Conservation (phyloP, 2,329 filamentous ascomycete genomes). For the Colletotrichum sp. region DNA sequence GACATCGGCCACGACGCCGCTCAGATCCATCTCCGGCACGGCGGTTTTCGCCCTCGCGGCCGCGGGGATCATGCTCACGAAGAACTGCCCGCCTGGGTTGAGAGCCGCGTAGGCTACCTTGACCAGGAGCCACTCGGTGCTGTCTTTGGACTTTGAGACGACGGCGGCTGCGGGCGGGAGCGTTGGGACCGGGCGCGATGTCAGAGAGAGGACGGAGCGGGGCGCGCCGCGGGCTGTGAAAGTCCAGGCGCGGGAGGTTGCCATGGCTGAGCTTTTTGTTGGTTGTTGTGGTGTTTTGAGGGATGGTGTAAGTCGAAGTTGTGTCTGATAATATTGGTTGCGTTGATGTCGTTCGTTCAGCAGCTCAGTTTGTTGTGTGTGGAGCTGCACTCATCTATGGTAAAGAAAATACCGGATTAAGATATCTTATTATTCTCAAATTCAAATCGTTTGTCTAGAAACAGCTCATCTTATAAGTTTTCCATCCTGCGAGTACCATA, state of each 20-base stretch:
- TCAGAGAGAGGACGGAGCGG: constrained; percentile 29
- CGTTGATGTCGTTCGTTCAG: not conserved
- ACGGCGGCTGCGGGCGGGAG: constrained; percentile 32
- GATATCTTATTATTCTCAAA: not conserved
- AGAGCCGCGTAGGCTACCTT: constrained; percentile 48
- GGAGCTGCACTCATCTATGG: not conserved
- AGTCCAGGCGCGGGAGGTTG: constrained; percentile 30
- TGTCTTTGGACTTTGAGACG: constrained; percentile 25
- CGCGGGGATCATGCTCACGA: constrained; percentile 44
- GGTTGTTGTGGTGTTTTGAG: not conserved
- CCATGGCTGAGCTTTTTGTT: not conserved
- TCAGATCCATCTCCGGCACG: constrained; percentile 49
- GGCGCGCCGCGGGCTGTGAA: constrained; percentile 33
- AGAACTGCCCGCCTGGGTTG: constrained; percentile 48
- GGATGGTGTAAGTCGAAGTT: not conserved
- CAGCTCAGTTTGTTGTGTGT: not conserved
- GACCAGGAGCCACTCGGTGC: constrained; percentile 40
- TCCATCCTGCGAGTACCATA: not conserved
- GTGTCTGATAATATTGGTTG: not conserved
- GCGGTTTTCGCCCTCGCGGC: constrained; percentile 38
- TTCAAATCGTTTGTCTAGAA: not conserved
- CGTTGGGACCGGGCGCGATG: constrained; percentile 24
- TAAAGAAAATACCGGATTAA: not conserved
- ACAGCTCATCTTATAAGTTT: not conserved
- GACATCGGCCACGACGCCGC: constrained; percentile 42